phyloP scores from a whole-genome alignment of 2,329 filamentous ascomycete genomes.

The Botryotinia calthae region DNA sequence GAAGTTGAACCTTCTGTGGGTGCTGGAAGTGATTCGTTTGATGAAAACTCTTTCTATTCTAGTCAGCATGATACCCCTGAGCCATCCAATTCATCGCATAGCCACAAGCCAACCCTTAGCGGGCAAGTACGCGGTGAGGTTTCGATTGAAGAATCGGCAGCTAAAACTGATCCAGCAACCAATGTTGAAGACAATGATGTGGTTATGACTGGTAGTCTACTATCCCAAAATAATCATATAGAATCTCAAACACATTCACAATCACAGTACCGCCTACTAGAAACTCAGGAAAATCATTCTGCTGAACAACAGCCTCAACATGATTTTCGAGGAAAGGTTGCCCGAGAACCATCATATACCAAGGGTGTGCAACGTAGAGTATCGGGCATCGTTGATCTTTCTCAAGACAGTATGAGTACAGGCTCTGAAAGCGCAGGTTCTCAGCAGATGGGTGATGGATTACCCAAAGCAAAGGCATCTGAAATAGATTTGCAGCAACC shows the following conservation, averaged over 20 bases:
- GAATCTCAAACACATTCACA: conserved; percentile 29
- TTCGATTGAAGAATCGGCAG: conserved; percentile 29
- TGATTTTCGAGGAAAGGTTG: neutral
- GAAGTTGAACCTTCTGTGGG: conserved; percentile 54
- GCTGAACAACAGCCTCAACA: conserved; percentile 16
- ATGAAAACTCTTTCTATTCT: conserved; percentile 94
- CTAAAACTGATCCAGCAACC: conserved; percentile 26
- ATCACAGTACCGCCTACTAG: conserved; percentile 20
- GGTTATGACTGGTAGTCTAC: conserved; percentile 34
- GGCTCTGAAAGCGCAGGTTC: conserved; percentile 11
- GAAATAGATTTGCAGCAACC: conserved; percentile 42
- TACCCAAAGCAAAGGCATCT: conserved; percentile 39
- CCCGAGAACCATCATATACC: neutral
- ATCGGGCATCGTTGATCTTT: conserved; percentile 21
- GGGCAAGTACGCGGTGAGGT: conserved; percentile 29
- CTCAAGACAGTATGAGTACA: conserved; percentile 16
- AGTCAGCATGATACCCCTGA: conserved; percentile 82
- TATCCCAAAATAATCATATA: conserved; percentile 36
- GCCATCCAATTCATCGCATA: conserved; percentile 44
- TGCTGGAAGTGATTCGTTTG: conserved; percentile 77
- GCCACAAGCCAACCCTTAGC: conserved; percentile 32
- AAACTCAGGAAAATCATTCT: conserved; percentile 2
- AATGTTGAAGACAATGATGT: conserved; percentile 30
- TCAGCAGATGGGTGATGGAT: conserved; percentile 40
- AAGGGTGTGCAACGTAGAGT: conserved; percentile 8